A percentile compares a stretch with the other conserved stretches of the same genome.
Conservation (phyloP, 116 monocot genomes). For the Iris pallida region DNA sequence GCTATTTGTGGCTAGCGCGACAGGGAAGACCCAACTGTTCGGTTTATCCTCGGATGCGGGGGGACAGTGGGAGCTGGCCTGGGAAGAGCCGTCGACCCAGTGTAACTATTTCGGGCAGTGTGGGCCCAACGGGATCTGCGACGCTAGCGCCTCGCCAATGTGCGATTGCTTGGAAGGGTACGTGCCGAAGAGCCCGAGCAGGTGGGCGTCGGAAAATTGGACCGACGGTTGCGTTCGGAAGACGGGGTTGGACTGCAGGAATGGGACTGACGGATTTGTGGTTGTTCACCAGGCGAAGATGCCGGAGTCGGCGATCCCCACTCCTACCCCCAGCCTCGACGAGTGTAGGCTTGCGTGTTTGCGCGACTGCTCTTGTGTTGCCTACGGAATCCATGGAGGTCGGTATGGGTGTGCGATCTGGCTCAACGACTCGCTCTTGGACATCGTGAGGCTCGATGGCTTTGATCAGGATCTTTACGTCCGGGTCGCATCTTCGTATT, state of each 20-base stretch:
- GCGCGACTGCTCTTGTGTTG: conserved; percentile 32
- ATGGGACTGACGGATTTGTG: conserved; percentile 22
- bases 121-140: conserved; percentile 11
- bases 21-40: neutral
- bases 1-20: neutral
- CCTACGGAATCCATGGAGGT: conserved; percentile 8
- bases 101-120: conserved; percentile 7
- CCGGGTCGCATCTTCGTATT: no score
- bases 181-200: neutral
- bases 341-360: conserved; percentile 23
- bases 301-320: conserved; percentile 21
- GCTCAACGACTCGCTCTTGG: conserved; percentile 1
- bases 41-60: neutral
- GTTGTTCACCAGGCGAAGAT: conserved; percentile 16
- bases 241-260: conserved; percentile 18
- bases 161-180: conserved; percentile 16
- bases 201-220: conserved; percentile 10
- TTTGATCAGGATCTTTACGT: no score
- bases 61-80: conserved; percentile 8
- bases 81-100: neutral
- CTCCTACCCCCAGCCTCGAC: conserved; percentile 15
- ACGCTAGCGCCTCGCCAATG: neutral
- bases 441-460: no score
- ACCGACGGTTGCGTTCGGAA: conserved; percentile 15
- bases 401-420: conserved; percentile 34